These are phyloP conservation scores for Leptographium galeiforme DNA, from an alignment of 2,329 filamentous ascomycete genomes.

Conservation along the genomic window DNA sequence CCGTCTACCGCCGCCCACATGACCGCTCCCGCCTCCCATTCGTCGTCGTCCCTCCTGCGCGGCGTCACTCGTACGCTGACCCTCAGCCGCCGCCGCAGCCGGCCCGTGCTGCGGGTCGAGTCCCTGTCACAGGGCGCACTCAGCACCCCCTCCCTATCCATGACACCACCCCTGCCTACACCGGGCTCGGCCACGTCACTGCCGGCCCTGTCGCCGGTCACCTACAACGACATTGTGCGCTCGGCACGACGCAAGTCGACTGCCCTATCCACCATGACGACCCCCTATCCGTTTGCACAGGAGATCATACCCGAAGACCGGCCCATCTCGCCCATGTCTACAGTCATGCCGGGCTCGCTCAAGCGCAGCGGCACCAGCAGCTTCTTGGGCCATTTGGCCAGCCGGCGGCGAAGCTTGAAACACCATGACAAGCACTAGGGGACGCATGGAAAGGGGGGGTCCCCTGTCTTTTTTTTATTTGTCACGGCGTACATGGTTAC, in stretches of 20 bases:
- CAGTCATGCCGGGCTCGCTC: background rate
- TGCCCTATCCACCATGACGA: slow-evolving; percentile 1
- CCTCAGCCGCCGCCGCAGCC: slow-evolving; percentile 41
- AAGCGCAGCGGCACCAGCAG: slow-evolving; percentile 9
- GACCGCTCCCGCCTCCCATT: background rate
- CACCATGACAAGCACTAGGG: background rate
- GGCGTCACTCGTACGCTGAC: slow-evolving; percentile 35
- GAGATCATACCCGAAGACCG: background rate
- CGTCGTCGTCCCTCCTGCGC: slow-evolving; percentile 35
- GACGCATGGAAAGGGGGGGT: background rate
- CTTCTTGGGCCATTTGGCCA: slow-evolving; percentile 15
- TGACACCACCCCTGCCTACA: background rate
- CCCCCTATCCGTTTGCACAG: background rate
- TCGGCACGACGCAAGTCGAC: slow-evolving; percentile 9
- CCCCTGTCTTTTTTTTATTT: background rate
- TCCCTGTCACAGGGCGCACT: background rate
- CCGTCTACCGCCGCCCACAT: background rate
- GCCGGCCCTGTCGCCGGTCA: slow-evolving; percentile 13
- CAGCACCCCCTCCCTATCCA: background rate
- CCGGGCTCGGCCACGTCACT: background rate
- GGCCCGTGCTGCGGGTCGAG: slow-evolving; percentile 26
- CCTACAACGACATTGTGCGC: slow-evolving; percentile 33
- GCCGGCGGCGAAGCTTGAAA: slow-evolving; percentile 14
- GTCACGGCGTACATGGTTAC: background rate
- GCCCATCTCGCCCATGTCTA: background rate